Evolutionary conservation across 129 eudicot genomes (phyloP).

Genomic region (Artemisia tridentata): DNA sequence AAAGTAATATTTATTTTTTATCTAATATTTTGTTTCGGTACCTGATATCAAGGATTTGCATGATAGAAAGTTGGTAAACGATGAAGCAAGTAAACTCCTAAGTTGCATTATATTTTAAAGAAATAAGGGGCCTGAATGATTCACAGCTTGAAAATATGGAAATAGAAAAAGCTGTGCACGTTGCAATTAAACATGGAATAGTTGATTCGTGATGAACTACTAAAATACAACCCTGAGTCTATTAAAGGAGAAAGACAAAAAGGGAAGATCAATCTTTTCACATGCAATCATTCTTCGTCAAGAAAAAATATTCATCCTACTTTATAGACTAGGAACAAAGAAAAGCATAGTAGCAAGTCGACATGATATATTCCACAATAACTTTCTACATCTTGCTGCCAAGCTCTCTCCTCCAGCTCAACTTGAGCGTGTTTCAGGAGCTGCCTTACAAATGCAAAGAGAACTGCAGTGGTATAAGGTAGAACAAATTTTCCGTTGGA

Average conservation of each 20-base stretch:
- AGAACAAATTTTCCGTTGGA: not conserved
- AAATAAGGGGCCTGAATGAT: conserved; percentile 14
- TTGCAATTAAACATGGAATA: conserved; percentile 48
- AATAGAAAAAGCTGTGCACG: conserved; percentile 38
- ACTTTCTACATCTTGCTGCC: conserved; percentile 51
- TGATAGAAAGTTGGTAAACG: conserved; percentile 41
- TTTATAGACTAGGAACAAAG: conserved; percentile 40
- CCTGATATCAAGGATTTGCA: conserved; percentile 49
- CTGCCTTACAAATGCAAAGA: conserved; percentile 57
- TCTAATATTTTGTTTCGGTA: conserved; percentile 1
- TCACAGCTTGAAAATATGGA: conserved; percentile 38
- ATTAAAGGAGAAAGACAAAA: conserved; percentile 58
- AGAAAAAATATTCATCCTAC: conserved; percentile 45
- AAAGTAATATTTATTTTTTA: not conserved
- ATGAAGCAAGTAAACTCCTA: conserved; percentile 43
- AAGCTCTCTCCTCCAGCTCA: conserved; percentile 51
- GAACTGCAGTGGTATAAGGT: conserved; percentile 62
- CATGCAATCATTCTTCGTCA: conserved; percentile 48
- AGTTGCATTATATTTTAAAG: conserved; percentile 36
- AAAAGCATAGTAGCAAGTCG: conserved; percentile 47
- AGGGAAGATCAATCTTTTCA: conserved; percentile 47
- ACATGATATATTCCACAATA: conserved; percentile 50
- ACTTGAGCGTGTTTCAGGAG: conserved; percentile 53
- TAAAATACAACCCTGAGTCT: conserved; percentile 41
- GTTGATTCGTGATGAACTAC: conserved; percentile 37